Evolutionary conservation across 73 alveolate species (phyloP).

Genomic region (Paraurostyla sp.): DNA sequence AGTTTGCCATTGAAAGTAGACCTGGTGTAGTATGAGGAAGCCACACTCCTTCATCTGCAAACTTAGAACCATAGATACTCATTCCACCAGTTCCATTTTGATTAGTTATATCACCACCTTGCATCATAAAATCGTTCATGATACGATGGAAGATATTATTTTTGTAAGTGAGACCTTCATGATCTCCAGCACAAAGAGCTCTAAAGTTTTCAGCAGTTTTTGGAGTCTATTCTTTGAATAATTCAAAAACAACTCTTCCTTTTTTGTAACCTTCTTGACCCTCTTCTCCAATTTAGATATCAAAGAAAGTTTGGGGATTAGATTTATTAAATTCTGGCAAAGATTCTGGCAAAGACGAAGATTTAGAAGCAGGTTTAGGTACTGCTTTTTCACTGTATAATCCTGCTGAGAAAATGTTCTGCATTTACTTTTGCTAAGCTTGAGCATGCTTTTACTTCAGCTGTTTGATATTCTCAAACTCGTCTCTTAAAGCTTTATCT

Average conservation of each 20-base stretch:
- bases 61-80: conserved; percentile 89
- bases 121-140: conserved; percentile 87
- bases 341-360: neutral
- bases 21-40: conserved; percentile 85
- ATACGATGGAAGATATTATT: conserved; percentile 85
- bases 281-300: conserved; percentile 71
- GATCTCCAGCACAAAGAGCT: conserved; percentile 91
- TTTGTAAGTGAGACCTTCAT: conserved; percentile 72
- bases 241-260: conserved; percentile 84
- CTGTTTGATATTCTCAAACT: conserved; percentile 67
- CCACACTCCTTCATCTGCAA: conserved; percentile 86
- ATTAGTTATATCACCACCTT: conserved; percentile 92
- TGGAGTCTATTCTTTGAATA: conserved; percentile 86
- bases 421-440: conserved; percentile 46
- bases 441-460: conserved; percentile 66
- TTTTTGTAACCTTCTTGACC: conserved; percentile 63
- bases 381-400: conserved; percentile 63
- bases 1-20: conserved; percentile 89
- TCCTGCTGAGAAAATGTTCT: conserved; percentile 50
- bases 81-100: conserved; percentile 92
- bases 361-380: neutral
- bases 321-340: conserved; percentile 55
- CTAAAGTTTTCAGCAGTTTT: conserved; percentile 94
- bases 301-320: conserved; percentile 51
- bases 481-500: conserved; percentile 65